Conservation (phyloP, 371 early-diverging fungal species). For the Apophysomyces ossiformis region DNA sequence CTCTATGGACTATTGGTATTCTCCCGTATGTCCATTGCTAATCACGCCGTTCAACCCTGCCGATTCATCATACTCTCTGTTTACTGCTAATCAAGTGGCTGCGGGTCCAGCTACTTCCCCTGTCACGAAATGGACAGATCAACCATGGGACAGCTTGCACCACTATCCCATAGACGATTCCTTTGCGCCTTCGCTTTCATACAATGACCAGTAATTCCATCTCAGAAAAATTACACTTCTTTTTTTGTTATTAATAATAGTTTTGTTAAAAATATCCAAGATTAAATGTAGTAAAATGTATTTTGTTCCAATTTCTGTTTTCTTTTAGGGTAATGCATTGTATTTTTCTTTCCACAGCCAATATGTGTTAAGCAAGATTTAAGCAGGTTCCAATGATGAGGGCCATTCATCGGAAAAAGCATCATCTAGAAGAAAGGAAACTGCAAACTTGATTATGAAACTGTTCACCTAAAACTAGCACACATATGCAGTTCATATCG, state of each 20-base stretch:
- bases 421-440: too few relatives aligned
- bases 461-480: too few relatives aligned
- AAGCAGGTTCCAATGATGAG: too few relatives aligned
- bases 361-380: too few relatives aligned
- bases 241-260: not conserved
- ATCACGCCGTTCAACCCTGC: not conserved
- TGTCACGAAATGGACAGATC: not conserved
- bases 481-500: too few relatives aligned
- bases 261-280: too few relatives aligned
- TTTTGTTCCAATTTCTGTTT: too few relatives aligned
- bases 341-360: too few relatives aligned
- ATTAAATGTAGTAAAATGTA: too few relatives aligned
- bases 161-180: not conserved
- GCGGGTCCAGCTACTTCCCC: not conserved
- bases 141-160: not conserved
- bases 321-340: too few relatives aligned
- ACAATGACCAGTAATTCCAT: not conserved
- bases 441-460: too few relatives aligned
- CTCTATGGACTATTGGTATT: not conserved
- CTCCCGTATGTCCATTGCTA: not conserved
- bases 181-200: not conserved
- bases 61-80: not conserved
- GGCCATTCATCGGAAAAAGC: too few relatives aligned
- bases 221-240: not conserved
- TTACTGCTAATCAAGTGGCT: not conserved